Conservation (phyloP, 768 basidiomycete species). For the Piloderma croceum region DNA sequence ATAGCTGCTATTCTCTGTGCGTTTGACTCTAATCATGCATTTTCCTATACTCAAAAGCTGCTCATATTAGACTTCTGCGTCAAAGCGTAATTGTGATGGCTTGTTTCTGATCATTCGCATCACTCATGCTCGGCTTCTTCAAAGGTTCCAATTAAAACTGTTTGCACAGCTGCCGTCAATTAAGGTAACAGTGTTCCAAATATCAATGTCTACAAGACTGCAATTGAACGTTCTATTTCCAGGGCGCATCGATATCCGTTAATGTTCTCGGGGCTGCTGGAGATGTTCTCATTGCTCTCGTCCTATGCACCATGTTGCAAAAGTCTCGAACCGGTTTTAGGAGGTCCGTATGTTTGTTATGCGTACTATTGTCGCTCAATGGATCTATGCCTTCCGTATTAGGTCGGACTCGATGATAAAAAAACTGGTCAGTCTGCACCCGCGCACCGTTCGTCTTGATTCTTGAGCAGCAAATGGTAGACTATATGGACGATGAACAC, state of each 20-base stretch:
- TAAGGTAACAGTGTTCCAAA: too few relatives aligned
- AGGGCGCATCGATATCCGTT: slow-evolving; percentile 45
- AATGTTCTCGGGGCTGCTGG: slow-evolving; percentile 44
- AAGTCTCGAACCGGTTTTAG: slow-evolving; percentile 47
- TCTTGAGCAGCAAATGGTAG: slow-evolving; percentile 22
- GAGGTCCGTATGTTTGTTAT: slow-evolving; percentile 23
- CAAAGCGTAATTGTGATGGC: too few relatives aligned
- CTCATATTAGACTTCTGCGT: too few relatives aligned
- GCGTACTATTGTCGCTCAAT: background rate
- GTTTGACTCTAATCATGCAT: too few relatives aligned
- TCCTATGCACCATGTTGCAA: slow-evolving; percentile 43
- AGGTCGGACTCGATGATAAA: slow-evolving; percentile 50
- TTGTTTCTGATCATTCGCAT: too few relatives aligned
- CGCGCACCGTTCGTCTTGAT: background rate
- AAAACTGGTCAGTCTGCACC: slow-evolving; percentile 29
- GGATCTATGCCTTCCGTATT: slow-evolving; percentile 4
- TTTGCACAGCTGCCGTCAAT: too few relatives aligned
- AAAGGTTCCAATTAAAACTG: too few relatives aligned
- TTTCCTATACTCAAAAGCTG: too few relatives aligned
- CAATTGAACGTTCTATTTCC: background rate
- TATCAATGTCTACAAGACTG: too few relatives aligned
- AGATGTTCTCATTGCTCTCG: too few relatives aligned
- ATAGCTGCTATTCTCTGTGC: too few relatives aligned
- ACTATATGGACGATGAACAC: slow-evolving; percentile 54
- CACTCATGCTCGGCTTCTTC: too few relatives aligned